Conservation (phyloP, 2,329 filamentous ascomycete genomes). For the Emmonsia crescens region DNA sequence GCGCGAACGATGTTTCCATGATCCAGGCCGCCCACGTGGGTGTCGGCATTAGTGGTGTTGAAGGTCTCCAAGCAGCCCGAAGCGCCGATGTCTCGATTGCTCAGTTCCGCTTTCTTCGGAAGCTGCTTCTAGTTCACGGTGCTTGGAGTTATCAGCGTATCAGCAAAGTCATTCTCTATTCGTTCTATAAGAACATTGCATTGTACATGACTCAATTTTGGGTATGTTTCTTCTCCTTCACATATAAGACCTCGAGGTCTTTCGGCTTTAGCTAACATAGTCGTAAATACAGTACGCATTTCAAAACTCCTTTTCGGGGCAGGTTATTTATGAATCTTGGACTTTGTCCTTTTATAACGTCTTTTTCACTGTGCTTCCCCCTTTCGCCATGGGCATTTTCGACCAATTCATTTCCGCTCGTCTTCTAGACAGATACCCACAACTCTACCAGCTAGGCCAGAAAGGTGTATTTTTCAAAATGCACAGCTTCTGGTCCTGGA, state of each 20-base stretch:
- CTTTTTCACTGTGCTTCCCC: conserved; percentile 88
- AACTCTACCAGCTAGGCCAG: conserved; percentile 88
- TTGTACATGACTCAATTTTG: conserved; percentile 99
- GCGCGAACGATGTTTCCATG: conserved; percentile 99
- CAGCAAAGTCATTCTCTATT: conserved; percentile 94
- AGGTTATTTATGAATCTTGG: conserved; percentile 99
- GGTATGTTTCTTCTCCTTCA: conserved; percentile 46
- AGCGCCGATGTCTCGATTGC: conserved; percentile 93
- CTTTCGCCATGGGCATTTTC: conserved; percentile 87
- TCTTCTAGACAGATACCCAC: conserved; percentile 86
- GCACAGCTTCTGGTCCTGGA: conserved; percentile 87
- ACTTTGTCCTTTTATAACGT: conserved; percentile 99
- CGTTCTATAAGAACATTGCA: conserved; percentile 98
- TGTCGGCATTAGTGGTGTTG: conserved; percentile 91
- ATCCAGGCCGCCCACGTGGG: conserved; percentile 98
- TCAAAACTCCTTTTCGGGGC: conserved; percentile 94
- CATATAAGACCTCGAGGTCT: not conserved
- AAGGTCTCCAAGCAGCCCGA: conserved; percentile 91
- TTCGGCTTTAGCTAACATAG: conserved; percentile 16
- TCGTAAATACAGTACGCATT: conserved; percentile 78
- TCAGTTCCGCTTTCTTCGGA: conserved; percentile 90
- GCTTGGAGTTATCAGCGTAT: conserved; percentile 97
- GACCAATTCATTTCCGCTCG: conserved; percentile 96
- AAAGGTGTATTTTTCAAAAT: conserved; percentile 88
- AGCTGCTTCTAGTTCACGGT: conserved; percentile 87